Conservation (phyloP, 805 yeast species). For the Vanderwaltozyma yarrowii region DNA sequence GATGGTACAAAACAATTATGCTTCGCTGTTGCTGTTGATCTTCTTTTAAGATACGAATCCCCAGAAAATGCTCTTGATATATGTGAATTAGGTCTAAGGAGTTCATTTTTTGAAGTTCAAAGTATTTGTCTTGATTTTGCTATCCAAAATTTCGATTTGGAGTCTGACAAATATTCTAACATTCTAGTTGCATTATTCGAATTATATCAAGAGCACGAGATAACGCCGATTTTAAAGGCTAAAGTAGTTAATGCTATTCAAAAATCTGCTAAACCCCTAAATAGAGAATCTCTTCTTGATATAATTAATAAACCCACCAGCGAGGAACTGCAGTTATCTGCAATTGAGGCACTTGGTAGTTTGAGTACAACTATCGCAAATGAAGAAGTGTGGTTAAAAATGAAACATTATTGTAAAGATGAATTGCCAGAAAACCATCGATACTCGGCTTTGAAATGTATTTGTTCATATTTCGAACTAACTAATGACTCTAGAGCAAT, state of each 20-base stretch:
- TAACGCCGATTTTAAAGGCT: conserved; percentile 40
- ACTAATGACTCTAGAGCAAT: conserved; percentile 6
- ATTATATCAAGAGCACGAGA: conserved; percentile 17
- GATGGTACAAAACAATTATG: conserved; percentile 46
- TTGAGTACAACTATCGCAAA: conserved; percentile 22
- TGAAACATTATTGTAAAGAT: conserved; percentile 10
- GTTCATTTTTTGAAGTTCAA: conserved; percentile 38
- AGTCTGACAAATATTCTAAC: not conserved
- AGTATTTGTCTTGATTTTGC: conserved; percentile 31
- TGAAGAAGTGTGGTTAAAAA: conserved; percentile 5
- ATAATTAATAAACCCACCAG: conserved; percentile 27
- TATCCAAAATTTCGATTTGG: conserved; percentile 2
- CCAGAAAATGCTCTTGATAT: conserved; percentile 20
- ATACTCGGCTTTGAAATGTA: conserved; percentile 17
- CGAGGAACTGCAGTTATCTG: conserved; percentile 39
- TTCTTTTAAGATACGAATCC: conserved; percentile 23
- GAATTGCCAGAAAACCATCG: conserved; percentile 18
- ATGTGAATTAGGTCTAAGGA: conserved; percentile 29
- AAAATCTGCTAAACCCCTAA: conserved; percentile 10
- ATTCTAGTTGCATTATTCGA: conserved; percentile 11
- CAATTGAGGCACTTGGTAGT: conserved; percentile 44
- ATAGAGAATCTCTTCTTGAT: conserved; percentile 13
- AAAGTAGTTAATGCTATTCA: conserved; percentile 31
- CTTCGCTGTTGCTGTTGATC: conserved; percentile 24
- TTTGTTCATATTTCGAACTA: conserved; percentile 8